Conservation (phyloP, 768 basidiomycete genomes). For the Chiua virens region DNA sequence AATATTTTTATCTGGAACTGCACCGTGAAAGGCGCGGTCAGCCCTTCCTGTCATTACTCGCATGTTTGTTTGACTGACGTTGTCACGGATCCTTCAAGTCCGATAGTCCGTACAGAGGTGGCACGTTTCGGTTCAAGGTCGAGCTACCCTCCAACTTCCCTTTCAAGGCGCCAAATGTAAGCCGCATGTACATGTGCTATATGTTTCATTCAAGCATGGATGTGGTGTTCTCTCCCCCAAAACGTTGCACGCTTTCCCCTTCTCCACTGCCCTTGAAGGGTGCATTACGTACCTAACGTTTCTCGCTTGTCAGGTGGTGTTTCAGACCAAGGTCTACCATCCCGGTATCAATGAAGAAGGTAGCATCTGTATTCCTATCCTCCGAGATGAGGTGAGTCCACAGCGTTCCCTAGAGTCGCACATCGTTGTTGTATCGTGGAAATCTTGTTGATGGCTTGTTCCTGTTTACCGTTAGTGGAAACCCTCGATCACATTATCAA, state of each 20-base stretch:
- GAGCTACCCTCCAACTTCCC: constrained; percentile 79
- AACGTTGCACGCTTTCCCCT: constrained; percentile 15
- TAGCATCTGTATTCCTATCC: constrained; percentile 77
- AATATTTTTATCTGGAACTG: constrained; percentile 81
- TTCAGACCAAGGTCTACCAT: constrained; percentile 86
- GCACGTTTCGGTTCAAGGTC: constrained; percentile 74
- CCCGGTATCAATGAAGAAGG: constrained; percentile 91
- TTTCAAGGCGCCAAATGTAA: constrained; percentile 82
- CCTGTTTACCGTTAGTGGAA: constrained; percentile 62
- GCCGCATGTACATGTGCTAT: constrained; percentile 11
- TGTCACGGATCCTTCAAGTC: constrained; percentile 39
- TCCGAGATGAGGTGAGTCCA: constrained; percentile 73
- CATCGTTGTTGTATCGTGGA: not conserved
- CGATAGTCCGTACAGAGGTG: constrained; percentile 81
- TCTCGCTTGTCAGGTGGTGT: constrained; percentile 57
- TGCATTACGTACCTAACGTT: constrained; percentile 19
- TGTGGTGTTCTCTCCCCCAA: constrained; percentile 12
- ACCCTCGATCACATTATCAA: constrained; percentile 70
- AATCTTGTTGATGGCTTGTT: constrained; percentile 3
- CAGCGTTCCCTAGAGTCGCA: constrained; percentile 1
- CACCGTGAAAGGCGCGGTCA: constrained; percentile 68
- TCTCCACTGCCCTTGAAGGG: not conserved
- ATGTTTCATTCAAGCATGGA: constrained; percentile 2
- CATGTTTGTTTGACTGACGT: constrained; percentile 1
- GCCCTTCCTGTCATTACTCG: constrained; percentile 24